Percentiles rank a stretch among this genome's conserved stretches.
Conservation (phyloP, 345 rosid genomes). For the Lagerstroemia speciosa region DNA sequence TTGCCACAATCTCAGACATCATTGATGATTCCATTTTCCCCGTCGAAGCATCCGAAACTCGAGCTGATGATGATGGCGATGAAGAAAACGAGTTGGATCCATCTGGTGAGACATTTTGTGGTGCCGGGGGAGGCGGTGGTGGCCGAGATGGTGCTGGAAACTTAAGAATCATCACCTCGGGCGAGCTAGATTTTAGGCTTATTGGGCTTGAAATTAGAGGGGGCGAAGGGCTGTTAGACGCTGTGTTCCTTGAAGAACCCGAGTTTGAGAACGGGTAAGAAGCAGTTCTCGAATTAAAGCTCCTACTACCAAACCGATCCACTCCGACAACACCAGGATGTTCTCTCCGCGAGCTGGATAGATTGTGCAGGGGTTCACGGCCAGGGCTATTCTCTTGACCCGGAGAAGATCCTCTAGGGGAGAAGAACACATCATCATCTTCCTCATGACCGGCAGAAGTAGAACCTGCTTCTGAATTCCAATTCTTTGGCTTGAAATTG, state of each 20-base stretch:
- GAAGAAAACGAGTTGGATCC: conserved; percentile 19
- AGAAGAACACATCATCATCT: conserved; percentile 81
- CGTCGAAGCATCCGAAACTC: conserved; percentile 12
- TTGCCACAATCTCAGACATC: conserved; percentile 11
- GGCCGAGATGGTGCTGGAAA: conserved; percentile 20
- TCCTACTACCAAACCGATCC: conserved; percentile 37
- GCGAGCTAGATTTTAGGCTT: conserved; percentile 38
- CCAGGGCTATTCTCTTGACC: conserved; percentile 38
- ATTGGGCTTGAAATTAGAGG: conserved; percentile 24
- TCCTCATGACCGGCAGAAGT: conserved; percentile 19
- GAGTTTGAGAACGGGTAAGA: conserved; percentile 50
- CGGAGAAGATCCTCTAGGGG: conserved; percentile 81
- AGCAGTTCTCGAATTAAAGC: conserved; percentile 59
- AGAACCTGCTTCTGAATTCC: conserved; percentile 16
- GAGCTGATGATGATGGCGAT: conserved; percentile 16
- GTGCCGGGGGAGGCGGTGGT: conserved; percentile 9
- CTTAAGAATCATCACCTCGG: conserved; percentile 20
- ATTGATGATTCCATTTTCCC: conserved; percentile 14
- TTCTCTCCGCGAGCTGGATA: conserved; percentile 40
- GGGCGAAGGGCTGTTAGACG: conserved; percentile 32
- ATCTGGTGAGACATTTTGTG: conserved; percentile 10
- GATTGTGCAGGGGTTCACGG: conserved; percentile 15
- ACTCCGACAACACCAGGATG: conserved; percentile 13
- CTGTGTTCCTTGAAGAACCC: conserved; percentile 41
- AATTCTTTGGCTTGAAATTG: conserved; percentile 28